Base-by-base conservation (phyloP, 2,329 filamentous ascomycete species). In the Beauveria medogensis region DNA sequence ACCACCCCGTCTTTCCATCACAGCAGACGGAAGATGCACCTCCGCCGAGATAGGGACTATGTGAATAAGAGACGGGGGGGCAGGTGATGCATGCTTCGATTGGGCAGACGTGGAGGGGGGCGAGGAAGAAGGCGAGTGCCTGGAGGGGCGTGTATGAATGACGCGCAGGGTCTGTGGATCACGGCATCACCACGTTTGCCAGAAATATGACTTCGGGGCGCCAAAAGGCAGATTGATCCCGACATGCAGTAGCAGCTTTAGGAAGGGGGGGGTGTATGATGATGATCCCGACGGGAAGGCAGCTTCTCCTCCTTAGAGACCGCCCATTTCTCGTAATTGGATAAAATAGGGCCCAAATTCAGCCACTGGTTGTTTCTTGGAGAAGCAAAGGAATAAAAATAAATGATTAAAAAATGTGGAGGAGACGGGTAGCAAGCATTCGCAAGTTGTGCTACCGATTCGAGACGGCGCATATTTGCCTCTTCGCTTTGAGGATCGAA, bases 271-370 rank as follows among this genome's bases (percentile, higher is more conserved):
- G 55, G 55, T 10, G 46, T 51, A 58, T 44, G 55, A 41, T 44
- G 55, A 41, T 58, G 10, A 43, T 58, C 47, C 55, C 55, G 47
- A 58, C 55, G 46, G 55, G 55, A 58, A 50, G 55, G 10, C 55
- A 41, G 22, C 55, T 52, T 20, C 46, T 50, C 55, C 14, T 57
- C 37, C 30, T 37, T 37, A 16, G 30, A 57, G 55, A 57, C 55
- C 20, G 55, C 28, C 44, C 55, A 50, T 57, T 48, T 50, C 30
- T 51, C 44, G 55, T 51, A 51, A 51, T 44, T 43, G 46, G 55
- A 12, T 14, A 12, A 40, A 28, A 48, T n/a, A 20, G 54, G 54
- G 26, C 41, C 54, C 22, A 16, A 10, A 5, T 7, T 18, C 34
- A 50, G 46, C 46, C 46, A 58, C 46, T 24, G 18, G 20, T 12